Evolutionary conservation across 202 grass and related monocot genomes (phyloP), one percentile per base, ranked within the genome.

Genomic region (Alloteropsis angusta): DNA sequence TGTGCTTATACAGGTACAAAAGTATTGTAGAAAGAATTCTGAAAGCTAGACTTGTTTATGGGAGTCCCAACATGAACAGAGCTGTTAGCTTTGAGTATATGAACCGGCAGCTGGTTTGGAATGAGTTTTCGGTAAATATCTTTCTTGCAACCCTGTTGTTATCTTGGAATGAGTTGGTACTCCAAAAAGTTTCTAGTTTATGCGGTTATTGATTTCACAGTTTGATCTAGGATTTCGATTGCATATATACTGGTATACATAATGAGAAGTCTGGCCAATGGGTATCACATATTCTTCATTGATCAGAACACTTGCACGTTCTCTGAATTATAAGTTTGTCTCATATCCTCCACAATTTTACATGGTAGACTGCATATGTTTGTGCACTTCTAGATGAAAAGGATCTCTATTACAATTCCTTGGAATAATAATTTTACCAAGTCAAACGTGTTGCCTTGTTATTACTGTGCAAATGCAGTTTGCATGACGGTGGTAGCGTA

Each of bases 31-130:
- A 98, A 83, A 93, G 96, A 82, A 78, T 89, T 85, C 87, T 98
- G 80, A 93, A 90, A 86, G 88, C 96, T 83, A 93, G 96, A 82
- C 89, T 98, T 78, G 88, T 98, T 72, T 98, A 98, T 66, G 87
- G 77, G 65, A 93, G 87, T 62, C 95, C 95, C 76, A 98, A 93
- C 62, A 98, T 98, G 95, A 98, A 98, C 79, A 86, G 95, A 84
- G 90, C 95, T 67, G 95, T 95, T 79, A 98, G 95, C 76, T 98
- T 94, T 79, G 92, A 98, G 61, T 98, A 98, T 70, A 98, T 98
- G 95, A 98, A 98, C 78, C 83, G 95, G 8, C 95, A 98, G 60
- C 85, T 98, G 62, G 95, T 98, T 72, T 98, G 92, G 95, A 98
- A 98, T 82, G 95, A 98, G 68, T 98, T 98, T 76, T 98, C 95